Evolutionary conservation across 2,329 filamentous ascomycete species (phyloP).

Genomic region (Aspergillus novoparasiticus): DNA sequence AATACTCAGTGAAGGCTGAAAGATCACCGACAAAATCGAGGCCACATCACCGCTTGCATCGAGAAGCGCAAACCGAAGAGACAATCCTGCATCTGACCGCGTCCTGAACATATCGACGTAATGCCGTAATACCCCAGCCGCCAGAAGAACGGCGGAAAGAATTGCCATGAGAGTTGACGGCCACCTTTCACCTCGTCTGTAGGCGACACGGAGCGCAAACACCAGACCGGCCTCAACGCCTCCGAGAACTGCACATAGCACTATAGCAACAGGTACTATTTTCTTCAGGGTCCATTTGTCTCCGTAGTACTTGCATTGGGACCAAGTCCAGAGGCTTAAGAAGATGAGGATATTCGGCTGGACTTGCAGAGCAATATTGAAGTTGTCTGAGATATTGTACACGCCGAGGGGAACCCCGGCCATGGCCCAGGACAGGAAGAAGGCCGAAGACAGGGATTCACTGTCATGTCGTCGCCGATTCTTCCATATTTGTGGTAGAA

Average conservation of each 20-base stretch:
- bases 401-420: slow-evolving; percentile 69
- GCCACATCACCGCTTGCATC: neutral
- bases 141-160: slow-evolving; percentile 64
- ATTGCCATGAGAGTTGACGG: slow-evolving; percentile 68
- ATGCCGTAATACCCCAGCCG: slow-evolving; percentile 67
- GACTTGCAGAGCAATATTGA: slow-evolving; percentile 57
- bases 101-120: slow-evolving; percentile 51
- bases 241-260: slow-evolving; percentile 52
- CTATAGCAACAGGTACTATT: neutral
- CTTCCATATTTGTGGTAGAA: slow-evolving; percentile 70
- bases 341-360: slow-evolving; percentile 60
- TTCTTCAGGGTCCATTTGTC: slow-evolving; percentile 16
- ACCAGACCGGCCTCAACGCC: slow-evolving; percentile 62
- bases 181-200: slow-evolving; percentile 55
- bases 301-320: slow-evolving; percentile 59
- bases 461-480: slow-evolving; percentile 69
- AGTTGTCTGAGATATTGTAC: slow-evolving; percentile 58
- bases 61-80: neutral
- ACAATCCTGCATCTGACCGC: neutral
- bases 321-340: slow-evolving; percentile 57
- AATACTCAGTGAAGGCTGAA: neutral
- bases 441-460: slow-evolving; percentile 65
- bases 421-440: slow-evolving; percentile 71
- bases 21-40: neutral
- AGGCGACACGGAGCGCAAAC: slow-evolving; percentile 56